A percentile compares a stretch with the other conserved stretches of the same genome.
Evolutionary conservation across 2,329 filamentous ascomycete genomes (phyloP).

Genomic region (Byssothecium circinans): DNA sequence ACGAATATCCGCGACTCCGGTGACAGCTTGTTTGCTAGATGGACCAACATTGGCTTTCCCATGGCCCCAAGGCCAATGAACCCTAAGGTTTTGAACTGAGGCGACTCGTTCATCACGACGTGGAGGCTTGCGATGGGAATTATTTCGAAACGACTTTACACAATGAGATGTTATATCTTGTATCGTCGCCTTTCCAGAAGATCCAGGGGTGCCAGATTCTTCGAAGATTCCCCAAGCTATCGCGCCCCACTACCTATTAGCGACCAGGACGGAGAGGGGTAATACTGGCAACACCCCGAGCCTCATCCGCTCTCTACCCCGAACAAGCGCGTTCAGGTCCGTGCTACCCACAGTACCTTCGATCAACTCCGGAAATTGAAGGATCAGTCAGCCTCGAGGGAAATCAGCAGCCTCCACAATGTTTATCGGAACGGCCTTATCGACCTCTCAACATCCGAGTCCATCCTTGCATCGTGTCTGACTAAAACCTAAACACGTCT

Average conservation of each 20-base stretch:
- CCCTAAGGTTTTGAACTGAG: conserved; percentile 40
- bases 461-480: neutral
- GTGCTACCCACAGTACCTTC: neutral
- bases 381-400: neutral
- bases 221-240: neutral
- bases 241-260: neutral
- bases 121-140: neutral
- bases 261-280: neutral
- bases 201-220: neutral
- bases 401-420: neutral
- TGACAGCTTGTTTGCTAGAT: conserved; percentile 53
- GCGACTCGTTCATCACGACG: conserved; percentile 21
- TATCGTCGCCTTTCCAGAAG: neutral
- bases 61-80: conserved; percentile 61
- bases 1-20: conserved; percentile 49
- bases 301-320: neutral
- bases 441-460: neutral
- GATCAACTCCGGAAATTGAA: neutral
- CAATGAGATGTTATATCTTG: neutral
- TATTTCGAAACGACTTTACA: neutral
- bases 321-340: neutral
- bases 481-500: too few species aligned
- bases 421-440: neutral
- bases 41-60: conserved; percentile 57
- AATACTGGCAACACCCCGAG: neutral